Conservation (phyloP, 2,329 filamentous ascomycete genomes). For the Ampelomyces quisqualis region DNA sequence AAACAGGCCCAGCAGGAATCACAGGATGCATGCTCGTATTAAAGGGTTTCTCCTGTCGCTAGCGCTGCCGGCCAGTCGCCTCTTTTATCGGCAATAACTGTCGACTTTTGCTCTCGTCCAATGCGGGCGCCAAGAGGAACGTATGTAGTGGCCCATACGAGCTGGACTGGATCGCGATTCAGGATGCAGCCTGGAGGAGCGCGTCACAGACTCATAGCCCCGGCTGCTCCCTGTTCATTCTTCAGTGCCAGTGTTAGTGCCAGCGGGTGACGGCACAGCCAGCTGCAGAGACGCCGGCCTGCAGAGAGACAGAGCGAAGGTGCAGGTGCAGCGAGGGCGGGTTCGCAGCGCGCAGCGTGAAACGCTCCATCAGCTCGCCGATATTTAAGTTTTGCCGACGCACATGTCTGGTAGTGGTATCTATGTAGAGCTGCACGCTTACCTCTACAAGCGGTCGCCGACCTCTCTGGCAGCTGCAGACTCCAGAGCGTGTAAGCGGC, state of each 20-base stretch:
- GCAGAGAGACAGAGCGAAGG: conserved; percentile 3
- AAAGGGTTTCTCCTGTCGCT: conserved; percentile 19
- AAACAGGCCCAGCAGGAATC: too few relatives aligned
- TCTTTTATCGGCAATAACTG: conserved; percentile 14
- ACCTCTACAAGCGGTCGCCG: too few relatives aligned
- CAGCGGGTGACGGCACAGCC: conserved; percentile 11
- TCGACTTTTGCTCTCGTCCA: conserved; percentile 21
- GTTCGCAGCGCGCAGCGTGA: conserved; percentile 16
- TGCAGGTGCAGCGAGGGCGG: conserved; percentile 20
- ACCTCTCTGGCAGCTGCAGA: too few relatives aligned
- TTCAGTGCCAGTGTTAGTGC: too few relatives aligned
- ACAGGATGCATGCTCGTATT: conserved; percentile 14
- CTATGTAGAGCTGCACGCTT: too few relatives aligned
- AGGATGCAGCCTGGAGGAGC: conserved; percentile 17
- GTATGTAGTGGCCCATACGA: too few relatives aligned
- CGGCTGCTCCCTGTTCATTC: too few relatives aligned
- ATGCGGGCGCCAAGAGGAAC: conserved; percentile 28
- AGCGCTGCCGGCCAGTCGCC: conserved; percentile 22
- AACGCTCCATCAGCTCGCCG: conserved; percentile 16
- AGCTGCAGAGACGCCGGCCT: too few relatives aligned
- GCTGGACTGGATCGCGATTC: conserved; percentile 6
- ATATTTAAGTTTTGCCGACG: conserved; percentile 17
- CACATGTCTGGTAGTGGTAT: conserved; percentile 6
- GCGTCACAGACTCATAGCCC: conserved; percentile 18
- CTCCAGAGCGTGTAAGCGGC: too few relatives aligned